Percentiles rank a stretch among this genome's conserved stretches.
Evolutionary conservation across 225 moss, liverwort and hornwort species (phyloP).

Genomic region (Polytrichum commune): DNA sequence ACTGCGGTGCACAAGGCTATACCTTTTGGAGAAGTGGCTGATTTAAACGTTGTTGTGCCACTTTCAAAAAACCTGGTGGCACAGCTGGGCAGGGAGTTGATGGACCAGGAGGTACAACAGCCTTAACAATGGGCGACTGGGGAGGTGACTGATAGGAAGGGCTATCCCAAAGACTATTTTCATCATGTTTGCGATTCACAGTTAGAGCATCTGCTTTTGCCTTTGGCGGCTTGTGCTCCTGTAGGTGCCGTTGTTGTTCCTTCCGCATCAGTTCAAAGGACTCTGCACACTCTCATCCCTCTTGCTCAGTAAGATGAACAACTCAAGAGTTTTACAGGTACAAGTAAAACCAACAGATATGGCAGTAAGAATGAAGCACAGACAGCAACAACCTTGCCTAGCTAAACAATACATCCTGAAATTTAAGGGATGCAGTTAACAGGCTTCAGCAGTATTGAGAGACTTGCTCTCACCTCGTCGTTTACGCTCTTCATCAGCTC

Average conservation of each 20-base stretch:
- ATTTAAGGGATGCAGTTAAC: neutral
- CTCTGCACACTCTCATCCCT: conserved; percentile 44
- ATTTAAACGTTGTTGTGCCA: conserved; percentile 51
- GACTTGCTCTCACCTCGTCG: conserved; percentile 68
- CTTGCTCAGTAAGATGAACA: conserved; percentile 13
- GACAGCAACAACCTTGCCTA: neutral
- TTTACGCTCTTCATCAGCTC: conserved; percentile 89
- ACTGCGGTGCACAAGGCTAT: conserved; percentile 3
- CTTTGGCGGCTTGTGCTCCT: conserved; percentile 66
- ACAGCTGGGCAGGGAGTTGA: conserved; percentile 87
- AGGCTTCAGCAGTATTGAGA: no score
- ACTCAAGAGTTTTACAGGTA: neutral
- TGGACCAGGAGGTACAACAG: conserved; percentile 37
- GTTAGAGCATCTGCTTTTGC: conserved; percentile 51
- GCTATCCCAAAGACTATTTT: conserved; percentile 90
- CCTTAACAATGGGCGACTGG: conserved; percentile 48
- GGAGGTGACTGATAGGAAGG: conserved; percentile 48
- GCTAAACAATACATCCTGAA: neutral
- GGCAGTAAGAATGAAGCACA: neutral
- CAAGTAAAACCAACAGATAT: neutral
- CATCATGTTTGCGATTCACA: conserved; percentile 89
- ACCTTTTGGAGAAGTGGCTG: conserved; percentile 53
- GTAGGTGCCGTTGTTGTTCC: conserved; percentile 86
- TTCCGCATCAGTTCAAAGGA: conserved; percentile 94
- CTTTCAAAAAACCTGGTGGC: conserved; percentile 97